These are phyloP conservation scores for Alternaria sp. DNA, from an alignment of 2,329 filamentous ascomycete species.

Conservation along the genomic window DNA sequence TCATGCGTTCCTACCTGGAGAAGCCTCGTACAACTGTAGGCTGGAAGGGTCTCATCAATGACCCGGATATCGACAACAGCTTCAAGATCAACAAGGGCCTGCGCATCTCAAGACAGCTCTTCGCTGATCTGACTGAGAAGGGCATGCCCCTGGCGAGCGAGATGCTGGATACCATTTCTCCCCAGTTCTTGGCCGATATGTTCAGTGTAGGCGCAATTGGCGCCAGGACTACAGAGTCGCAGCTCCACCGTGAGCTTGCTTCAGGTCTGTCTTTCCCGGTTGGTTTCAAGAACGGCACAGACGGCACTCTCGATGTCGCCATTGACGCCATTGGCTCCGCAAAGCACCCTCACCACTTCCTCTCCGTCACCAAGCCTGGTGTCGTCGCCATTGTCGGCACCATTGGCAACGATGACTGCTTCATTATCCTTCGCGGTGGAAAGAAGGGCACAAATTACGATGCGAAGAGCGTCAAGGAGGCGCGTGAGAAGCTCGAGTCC, in stretches of 20 bases:
- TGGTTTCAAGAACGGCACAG: conserved; percentile 99
- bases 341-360: conserved; percentile 91
- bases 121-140: conserved; percentile 87
- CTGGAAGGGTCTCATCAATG: conserved; percentile 99
- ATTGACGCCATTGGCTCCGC: conserved; percentile 96
- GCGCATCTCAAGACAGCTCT: conserved; percentile 84
- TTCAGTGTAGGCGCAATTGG: conserved; percentile 92
- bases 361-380: conserved; percentile 96
- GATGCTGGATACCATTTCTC: conserved; percentile 98
- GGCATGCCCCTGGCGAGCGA: conserved; percentile 97
- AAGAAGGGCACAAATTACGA: conserved; percentile 96
- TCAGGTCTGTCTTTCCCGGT: conserved; percentile 96
- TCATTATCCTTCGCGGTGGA: conserved; percentile 92
- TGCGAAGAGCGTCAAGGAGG: conserved; percentile 79
- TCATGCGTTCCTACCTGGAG: conserved; percentile 98
- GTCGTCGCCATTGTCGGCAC: conserved; percentile 95
- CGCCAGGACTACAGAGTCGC: conserved; percentile 94
- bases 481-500: conserved; percentile 79
- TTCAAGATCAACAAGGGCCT: conserved; percentile 99
- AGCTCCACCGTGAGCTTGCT: conserved; percentile 93
- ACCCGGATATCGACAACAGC: conserved; percentile 96
- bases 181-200: conserved; percentile 93
- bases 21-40: conserved; percentile 97
- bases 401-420: conserved; percentile 94
- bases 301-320: conserved; percentile 86